Evolutionary conservation across 176 grass and related monocot species (phyloP).

Genomic region (Poa pratensis): DNA sequence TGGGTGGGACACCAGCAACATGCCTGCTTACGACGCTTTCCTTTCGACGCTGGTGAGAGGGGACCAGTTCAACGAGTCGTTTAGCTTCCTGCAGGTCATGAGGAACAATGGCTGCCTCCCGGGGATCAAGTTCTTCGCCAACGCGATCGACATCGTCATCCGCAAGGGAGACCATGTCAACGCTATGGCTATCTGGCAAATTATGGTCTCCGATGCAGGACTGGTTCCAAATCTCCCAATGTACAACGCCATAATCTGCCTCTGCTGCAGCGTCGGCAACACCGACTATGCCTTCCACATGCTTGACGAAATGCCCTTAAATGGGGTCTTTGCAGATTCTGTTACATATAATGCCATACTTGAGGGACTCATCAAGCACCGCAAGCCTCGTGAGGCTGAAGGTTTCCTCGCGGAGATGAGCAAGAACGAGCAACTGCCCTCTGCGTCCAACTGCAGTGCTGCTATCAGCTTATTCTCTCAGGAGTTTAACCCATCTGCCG

Average conservation of each 20-base stretch:
- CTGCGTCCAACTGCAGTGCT: constrained; percentile 54
- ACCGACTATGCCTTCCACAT: constrained; percentile 51
- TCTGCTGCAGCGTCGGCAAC: constrained; percentile 53
- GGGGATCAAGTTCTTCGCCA: constrained; percentile 67
- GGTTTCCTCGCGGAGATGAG: constrained; percentile 75
- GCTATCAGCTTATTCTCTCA: constrained; percentile 72
- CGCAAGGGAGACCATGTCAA: constrained; percentile 45
- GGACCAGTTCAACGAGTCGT: constrained; percentile 51
- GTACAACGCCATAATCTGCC: constrained; percentile 67
- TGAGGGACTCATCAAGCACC: constrained; percentile 62
- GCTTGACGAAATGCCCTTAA: constrained; percentile 83
- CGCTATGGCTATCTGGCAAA: constrained; percentile 53
- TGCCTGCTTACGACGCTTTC: constrained; percentile 65
- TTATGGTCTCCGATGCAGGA: constrained; percentile 62
- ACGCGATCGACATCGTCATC: constrained; percentile 45
- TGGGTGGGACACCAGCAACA: constrained; percentile 57
- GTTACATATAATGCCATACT: constrained; percentile 75
- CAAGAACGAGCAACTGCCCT: constrained; percentile 86
- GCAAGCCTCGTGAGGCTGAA: constrained; percentile 62
- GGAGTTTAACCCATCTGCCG: constrained; percentile 71
- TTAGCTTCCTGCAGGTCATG: constrained; percentile 75
- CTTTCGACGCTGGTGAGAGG: constrained; percentile 63
- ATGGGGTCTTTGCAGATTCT: constrained; percentile 70
- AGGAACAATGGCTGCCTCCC: constrained; percentile 66
- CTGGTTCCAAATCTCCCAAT: constrained; percentile 60